Evolutionary conservation across 306 rosid genomes (phyloP).

Genomic region (Adenanthera pavonina): DNA sequence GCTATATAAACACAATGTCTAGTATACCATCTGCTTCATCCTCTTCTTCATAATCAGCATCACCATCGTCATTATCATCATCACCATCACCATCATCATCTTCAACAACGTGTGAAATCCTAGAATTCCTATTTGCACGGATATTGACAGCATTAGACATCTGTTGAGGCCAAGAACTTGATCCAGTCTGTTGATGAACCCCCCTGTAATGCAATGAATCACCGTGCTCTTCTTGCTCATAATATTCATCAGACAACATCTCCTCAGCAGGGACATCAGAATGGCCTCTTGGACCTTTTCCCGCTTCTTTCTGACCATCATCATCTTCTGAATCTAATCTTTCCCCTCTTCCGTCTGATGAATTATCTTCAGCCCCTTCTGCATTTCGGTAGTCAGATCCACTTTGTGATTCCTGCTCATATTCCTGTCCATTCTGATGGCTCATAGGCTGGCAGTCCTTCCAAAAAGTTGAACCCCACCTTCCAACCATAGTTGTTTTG

Average conservation of each 20-base stretch:
- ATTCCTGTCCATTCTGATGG: constrained; percentile 74
- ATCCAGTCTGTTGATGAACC: constrained; percentile 54
- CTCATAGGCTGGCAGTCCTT: constrained; percentile 87
- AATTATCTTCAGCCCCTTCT: constrained; percentile 75
- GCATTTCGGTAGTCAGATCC: constrained; percentile 69
- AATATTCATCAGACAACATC: constrained; percentile 98
- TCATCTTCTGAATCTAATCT: constrained; percentile 85
- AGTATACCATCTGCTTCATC: constrained; percentile 84
- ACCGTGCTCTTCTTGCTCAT: constrained; percentile 94
- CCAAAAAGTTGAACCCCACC: constrained; percentile 99
- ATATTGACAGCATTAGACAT: constrained; percentile 52
- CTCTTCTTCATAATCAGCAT: constrained; percentile 94
- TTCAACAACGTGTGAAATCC: constrained; percentile 59
- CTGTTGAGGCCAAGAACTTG: constrained; percentile 65
- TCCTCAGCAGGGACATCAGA: constrained; percentile 91
- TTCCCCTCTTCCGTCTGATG: constrained; percentile 70
- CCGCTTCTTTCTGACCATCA: constrained; percentile 59
- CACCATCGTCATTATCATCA: constrained; percentile 48
- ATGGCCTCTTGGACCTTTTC: constrained; percentile 71
- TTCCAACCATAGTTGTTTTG: constrained; percentile 66
- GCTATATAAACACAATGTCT: constrained; percentile 30
- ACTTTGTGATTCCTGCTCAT: constrained; percentile 82
- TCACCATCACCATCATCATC: constrained; percentile 50
- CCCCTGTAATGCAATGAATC: constrained; percentile 67
- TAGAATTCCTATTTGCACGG: constrained; percentile 57